Evolutionary conservation across 148 eudicot species (phyloP), one percentile per base, ranked within the genome.

Genomic region (Linanthus parryae): DNA sequence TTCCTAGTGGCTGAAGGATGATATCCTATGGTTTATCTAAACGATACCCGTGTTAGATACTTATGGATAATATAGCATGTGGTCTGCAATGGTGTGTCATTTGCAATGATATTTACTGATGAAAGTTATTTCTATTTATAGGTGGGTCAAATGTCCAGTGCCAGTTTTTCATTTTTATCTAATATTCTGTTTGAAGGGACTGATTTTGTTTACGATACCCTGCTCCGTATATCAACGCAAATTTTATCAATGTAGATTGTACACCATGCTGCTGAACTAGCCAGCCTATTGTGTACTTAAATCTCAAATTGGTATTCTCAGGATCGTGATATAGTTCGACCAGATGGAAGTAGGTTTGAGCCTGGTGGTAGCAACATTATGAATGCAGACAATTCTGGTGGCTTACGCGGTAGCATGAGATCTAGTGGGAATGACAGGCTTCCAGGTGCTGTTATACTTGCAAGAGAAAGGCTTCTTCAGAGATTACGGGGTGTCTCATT

Each of bases 401-500:
- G 49, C 36, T 44, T 61, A 19, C 62, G 16, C 38, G 67, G 59
- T 48, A 68, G 61, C 30, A 31, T 44, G 54, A 60, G 83, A 50
- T 36, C 45, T 15, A 28, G 45, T 39, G 67, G 76, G 39, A 74
- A 50, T 72, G 74, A 71, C 48, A 66, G 80, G 77, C 89, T 91
- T 65, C 98, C 98, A 41, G 85, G 86, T 67, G 62, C 86, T 48
- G 98, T 86, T 17, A 49, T 86, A 59, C 89, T 86, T 58, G 98
- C 98, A 49, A 83, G 79, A 67, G 94, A 91, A 74, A 83, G 98
- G 65, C 95, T 91, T 66, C 58, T 91, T 39, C 87, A 86, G 49
- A 78, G 98, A 57, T 57, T 91, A 52, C 76, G 88, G 74, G 85
- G 95, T 56, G 74, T 75, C 12, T 62, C 94, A 58, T 64, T 73